These are phyloP conservation scores for Rhizopogon rudus DNA, from an alignment of 768 basidiomycete species.

Conservation along the genomic window DNA sequence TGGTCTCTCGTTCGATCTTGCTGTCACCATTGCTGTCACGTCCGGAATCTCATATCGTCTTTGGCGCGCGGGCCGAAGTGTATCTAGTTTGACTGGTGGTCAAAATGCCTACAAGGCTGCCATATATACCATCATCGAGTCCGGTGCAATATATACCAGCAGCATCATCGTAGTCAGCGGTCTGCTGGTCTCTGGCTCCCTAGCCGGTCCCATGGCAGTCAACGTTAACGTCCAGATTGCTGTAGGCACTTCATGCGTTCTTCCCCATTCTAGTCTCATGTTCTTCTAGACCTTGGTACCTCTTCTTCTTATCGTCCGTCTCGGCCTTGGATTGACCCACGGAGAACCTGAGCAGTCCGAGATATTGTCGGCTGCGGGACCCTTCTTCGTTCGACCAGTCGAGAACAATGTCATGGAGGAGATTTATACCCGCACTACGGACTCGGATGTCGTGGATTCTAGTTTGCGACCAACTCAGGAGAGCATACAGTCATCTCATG, in stretches of 20 bases:
- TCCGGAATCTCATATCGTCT: conserved; percentile 9
- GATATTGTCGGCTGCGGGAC: neutral
- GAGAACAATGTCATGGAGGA: neutral
- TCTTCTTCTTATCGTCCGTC: conserved; percentile 10
- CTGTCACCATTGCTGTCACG: conserved; percentile 8
- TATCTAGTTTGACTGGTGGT: neutral
- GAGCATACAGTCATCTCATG: too few species aligned
- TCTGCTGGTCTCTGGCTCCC: neutral
- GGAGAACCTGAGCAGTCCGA: neutral
- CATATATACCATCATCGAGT: conserved; percentile 13
- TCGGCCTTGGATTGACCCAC: conserved; percentile 4
- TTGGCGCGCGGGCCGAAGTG: conserved; percentile 3
- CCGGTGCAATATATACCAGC: conserved; percentile 10
- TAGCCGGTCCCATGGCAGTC: neutral
- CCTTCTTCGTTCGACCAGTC: neutral
- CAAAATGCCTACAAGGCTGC: conserved; percentile 2
- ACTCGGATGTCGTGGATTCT: too few species aligned
- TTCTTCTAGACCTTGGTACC: conserved; percentile 8
- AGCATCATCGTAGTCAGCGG: conserved; percentile 8
- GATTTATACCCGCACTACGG: neutral
- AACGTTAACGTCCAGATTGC: conserved; percentile 9
- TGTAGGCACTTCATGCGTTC: neutral
- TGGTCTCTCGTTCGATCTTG: conserved; percentile 5
- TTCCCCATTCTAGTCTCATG: neutral
- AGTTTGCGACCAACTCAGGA: too few species aligned